A percentile compares a stretch with the other conserved stretches of the same genome.
These are phyloP conservation scores for Nemania sp. DNA, from an alignment of 2,329 filamentous ascomycete species.

Conservation along the genomic window DNA sequence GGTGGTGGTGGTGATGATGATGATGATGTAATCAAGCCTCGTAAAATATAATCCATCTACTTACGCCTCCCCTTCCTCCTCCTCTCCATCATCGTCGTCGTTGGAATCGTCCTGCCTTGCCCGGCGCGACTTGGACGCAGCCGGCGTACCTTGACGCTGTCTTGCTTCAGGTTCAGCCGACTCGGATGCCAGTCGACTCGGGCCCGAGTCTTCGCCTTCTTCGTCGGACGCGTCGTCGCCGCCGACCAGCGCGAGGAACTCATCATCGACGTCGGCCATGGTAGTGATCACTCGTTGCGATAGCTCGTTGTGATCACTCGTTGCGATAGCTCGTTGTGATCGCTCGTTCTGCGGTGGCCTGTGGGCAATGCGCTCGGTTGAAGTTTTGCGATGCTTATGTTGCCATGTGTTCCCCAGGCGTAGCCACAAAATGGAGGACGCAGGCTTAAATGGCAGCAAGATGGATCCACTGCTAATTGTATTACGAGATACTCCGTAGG, in stretches of 20 bases:
- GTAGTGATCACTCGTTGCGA: slow-evolving; percentile 32
- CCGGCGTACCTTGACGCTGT: slow-evolving; percentile 40
- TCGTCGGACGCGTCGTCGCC: slow-evolving; percentile 68
- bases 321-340: too few relatives aligned
- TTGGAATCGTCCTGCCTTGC: slow-evolving; percentile 62
- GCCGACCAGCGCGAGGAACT: slow-evolving; percentile 89
- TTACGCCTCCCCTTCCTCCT: slow-evolving; percentile 84
- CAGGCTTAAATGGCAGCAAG: not conserved
- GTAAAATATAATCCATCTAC: slow-evolving; percentile 40
- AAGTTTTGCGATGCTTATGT: slow-evolving; percentile 10
- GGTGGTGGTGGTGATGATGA: too few relatives aligned
- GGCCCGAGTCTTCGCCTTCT: slow-evolving; percentile 54
- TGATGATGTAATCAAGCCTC: not conserved
- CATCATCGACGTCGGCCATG: slow-evolving; percentile 91
- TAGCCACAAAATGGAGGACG: not conserved
- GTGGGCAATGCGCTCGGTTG: not conserved
- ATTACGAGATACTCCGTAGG: too few relatives aligned
- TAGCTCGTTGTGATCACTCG: too few relatives aligned
- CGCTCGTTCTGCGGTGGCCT: too few relatives aligned
- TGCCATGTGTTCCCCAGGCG: not conserved
- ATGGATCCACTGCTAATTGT: too few relatives aligned
- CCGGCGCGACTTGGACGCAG: slow-evolving; percentile 54
- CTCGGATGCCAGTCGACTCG: slow-evolving; percentile 58
- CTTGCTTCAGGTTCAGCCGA: slow-evolving; percentile 50
- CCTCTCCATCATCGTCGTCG: slow-evolving; percentile 51